Conservation (phyloP, 139 green algal genomes). For the Micractinium conductrix region DNA sequence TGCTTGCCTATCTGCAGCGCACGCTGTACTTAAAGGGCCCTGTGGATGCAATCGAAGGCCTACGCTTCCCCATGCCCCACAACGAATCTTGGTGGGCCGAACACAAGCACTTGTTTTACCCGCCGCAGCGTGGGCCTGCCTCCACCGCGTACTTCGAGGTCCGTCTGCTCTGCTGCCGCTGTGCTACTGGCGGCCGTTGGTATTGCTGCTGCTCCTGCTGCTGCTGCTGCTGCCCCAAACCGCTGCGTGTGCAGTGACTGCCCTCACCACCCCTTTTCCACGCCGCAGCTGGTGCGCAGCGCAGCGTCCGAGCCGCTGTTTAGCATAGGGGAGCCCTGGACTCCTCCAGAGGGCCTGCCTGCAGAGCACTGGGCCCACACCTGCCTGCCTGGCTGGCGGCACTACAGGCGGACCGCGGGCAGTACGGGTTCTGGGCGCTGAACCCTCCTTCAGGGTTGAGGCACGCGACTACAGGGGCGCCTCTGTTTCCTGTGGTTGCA, state of each 20-base stretch:
- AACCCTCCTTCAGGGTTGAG: not conserved
- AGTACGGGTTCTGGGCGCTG: slow-evolving; percentile 2
- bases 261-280: not conserved
- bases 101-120: not conserved
- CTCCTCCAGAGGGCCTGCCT: not conserved
- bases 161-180: not conserved
- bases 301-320: not conserved
- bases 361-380: not conserved
- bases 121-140: not conserved
- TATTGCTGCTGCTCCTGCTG: not conserved
- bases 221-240: not conserved
- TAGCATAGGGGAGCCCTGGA: not conserved
- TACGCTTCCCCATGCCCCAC: not conserved
- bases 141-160: slow-evolving; percentile 1
- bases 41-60: not conserved
- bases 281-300: not conserved
- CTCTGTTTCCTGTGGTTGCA: too few species aligned
- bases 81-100: not conserved
- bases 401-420: not conserved
- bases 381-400: not conserved
- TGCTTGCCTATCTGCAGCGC: too few species aligned
- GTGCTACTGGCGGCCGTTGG: not conserved
- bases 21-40: not conserved
- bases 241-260: not conserved
- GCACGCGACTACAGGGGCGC: too few species aligned